A percentile compares a stretch with the other conserved stretches of the same genome.
Evolutionary conservation across 345 rosid genomes (phyloP).

Genomic region (Syzygium aromaticum): DNA sequence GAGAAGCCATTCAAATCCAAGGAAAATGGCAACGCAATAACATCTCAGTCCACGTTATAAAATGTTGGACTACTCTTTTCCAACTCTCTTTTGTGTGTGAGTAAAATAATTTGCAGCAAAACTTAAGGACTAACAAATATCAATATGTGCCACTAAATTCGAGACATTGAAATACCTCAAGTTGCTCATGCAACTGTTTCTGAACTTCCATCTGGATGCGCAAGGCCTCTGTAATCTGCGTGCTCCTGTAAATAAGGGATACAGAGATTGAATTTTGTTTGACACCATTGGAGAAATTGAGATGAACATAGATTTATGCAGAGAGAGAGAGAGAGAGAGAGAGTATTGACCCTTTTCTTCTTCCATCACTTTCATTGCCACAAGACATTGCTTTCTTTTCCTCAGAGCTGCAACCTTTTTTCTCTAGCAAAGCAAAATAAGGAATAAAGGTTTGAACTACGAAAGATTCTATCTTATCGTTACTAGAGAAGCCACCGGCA

Average conservation of each 20-base stretch:
- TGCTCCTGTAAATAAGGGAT: constrained; percentile 26
- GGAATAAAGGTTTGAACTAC: background rate
- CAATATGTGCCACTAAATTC: background rate
- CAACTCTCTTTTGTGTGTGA: background rate
- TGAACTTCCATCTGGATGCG: constrained; percentile 86
- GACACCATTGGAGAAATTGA: background rate
- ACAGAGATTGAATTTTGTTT: background rate
- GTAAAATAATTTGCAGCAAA: background rate
- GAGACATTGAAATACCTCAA: constrained; percentile 43
- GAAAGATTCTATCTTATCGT: background rate
- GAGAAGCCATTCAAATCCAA: background rate
- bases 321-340: background rate
- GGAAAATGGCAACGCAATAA: background rate
- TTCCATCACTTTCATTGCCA: constrained; percentile 39
- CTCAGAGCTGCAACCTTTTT: constrained; percentile 33
- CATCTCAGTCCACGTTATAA: background rate
- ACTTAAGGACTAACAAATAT: background rate
- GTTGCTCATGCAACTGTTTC: constrained; percentile 87
- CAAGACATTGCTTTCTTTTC: constrained; percentile 42
- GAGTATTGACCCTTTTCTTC: constrained; percentile 42
- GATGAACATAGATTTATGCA: background rate
- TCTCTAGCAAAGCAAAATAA: constrained; percentile 31
- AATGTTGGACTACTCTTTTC: background rate
- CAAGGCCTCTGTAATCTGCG: constrained; percentile 67
- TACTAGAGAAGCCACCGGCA: background rate